Conservation (phyloP, 2,329 filamentous ascomycete genomes). For the Leptoxyphium fumago region DNA sequence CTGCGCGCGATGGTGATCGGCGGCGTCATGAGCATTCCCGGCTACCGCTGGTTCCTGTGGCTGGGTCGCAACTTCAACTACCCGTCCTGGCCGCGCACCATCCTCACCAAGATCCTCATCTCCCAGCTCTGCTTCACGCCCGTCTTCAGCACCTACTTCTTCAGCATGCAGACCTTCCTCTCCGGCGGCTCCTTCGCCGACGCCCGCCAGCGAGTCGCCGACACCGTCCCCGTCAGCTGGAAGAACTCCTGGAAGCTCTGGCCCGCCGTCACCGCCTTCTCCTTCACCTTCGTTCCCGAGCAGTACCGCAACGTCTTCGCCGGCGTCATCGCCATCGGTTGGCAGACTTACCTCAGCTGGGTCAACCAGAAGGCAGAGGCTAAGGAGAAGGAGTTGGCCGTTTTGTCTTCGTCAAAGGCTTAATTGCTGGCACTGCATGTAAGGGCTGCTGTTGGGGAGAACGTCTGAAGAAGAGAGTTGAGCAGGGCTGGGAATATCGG, state of each 20-base stretch:
- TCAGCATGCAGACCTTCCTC: conserved; percentile 34
- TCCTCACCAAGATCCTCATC: conserved; percentile 62
- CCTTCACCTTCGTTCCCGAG: conserved; percentile 66
- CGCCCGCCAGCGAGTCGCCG: conserved; percentile 53
- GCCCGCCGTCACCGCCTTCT: conserved; percentile 76
- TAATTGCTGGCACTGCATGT: neutral
- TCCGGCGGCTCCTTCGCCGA: conserved; percentile 48
- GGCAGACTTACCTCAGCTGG: conserved; percentile 82
- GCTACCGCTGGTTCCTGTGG: conserved; percentile 72
- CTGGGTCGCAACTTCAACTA: conserved; percentile 76
- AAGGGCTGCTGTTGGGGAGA: too few species aligned
- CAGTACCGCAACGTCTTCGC: conserved; percentile 71
- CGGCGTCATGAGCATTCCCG: conserved; percentile 56
- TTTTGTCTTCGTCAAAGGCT: neutral
- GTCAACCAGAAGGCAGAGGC: conserved; percentile 61
- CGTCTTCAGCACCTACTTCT: conserved; percentile 37
- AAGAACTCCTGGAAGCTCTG: conserved; percentile 74
- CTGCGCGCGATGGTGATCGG: conserved; percentile 61
- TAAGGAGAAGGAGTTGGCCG: conserved; percentile 10
- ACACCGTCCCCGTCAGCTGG: conserved; percentile 63
- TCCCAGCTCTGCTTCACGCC: conserved; percentile 75
- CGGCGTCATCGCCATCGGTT: conserved; percentile 62
- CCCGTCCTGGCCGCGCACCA: conserved; percentile 51
- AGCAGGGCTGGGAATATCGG: too few species aligned
- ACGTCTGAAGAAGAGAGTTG: too few species aligned